A percentile compares a stretch with the other conserved stretches of the same genome.
Evolutionary conservation across 1,284 basidiomycete species (phyloP).

Genomic region (Stereum hirsutum): DNA sequence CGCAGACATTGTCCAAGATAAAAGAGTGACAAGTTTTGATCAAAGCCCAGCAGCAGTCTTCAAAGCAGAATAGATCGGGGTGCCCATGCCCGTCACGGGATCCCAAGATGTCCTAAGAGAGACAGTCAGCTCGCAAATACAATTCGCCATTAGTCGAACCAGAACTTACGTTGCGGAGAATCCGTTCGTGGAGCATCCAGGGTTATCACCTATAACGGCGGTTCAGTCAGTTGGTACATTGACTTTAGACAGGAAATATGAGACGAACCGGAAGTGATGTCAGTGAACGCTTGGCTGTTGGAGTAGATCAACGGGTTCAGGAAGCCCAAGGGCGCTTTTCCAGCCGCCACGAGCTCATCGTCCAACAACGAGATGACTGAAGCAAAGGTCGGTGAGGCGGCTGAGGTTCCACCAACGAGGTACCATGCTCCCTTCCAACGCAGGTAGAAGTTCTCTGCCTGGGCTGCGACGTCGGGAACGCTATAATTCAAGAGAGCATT

Average conservation of each 20-base stretch:
- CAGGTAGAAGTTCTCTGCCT: constrained; percentile 49
- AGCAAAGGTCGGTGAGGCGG: constrained; percentile 51
- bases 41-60: constrained; percentile 2
- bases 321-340: constrained; percentile 45
- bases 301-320: constrained; percentile 51
- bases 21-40: no score
- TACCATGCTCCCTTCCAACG: constrained; percentile 34
- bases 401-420: constrained; percentile 49
- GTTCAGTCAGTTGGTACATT: no score
- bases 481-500: no score
- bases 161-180: constrained; percentile 22
- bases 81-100: constrained; percentile 25
- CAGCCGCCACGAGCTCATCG: constrained; percentile 41
- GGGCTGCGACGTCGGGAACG: constrained; percentile 44
- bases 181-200: constrained; percentile 23
- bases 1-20: no score
- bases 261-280: constrained; percentile 34
- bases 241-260: no score
- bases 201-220: neutral
- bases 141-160: neutral
- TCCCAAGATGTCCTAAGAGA: constrained; percentile 2
- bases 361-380: constrained; percentile 48
- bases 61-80: constrained; percentile 24
- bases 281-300: constrained; percentile 40
- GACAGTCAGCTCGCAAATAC: neutral